Conservation (phyloP, 345 rosid species). For the Brassica cretica region DNA sequence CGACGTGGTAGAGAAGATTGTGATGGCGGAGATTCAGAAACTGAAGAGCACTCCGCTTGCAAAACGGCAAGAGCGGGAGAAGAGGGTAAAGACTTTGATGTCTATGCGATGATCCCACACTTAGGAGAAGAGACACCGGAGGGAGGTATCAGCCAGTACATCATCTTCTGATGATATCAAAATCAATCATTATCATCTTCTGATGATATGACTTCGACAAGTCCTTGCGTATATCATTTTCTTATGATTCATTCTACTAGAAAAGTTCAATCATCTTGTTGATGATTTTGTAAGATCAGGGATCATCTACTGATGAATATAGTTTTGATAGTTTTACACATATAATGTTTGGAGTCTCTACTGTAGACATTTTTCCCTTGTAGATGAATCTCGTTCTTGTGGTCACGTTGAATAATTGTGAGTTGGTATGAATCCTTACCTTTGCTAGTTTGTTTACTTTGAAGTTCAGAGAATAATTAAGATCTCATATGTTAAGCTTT, state of each 20-base stretch:
- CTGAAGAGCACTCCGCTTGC: conserved; percentile 74
- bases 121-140: conserved; percentile 7
- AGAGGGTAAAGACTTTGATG: conserved; percentile 67
- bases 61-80: conserved; percentile 60
- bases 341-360: background rate
- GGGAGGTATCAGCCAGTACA: conserved; percentile 22
- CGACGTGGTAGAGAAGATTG: conserved; percentile 73
- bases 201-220: conserved; percentile 14
- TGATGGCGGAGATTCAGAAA: conserved; percentile 67
- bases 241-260: conserved; percentile 31
- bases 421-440: background rate
- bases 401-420: background rate
- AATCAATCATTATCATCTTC: conserved; percentile 20
- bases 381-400: conserved; percentile 14
- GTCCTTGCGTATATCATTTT: conserved; percentile 25
- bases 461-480: background rate
- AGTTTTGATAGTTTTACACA: conserved; percentile 21
- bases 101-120: conserved; percentile 59
- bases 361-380: conserved; percentile 2
- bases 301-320: conserved; percentile 29
- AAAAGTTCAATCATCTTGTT: conserved; percentile 26
- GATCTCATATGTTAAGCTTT: background rate
- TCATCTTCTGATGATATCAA: conserved; percentile 36
- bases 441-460: no score
- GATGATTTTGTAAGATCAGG: conserved; percentile 27